Percentiles rank a stretch among this genome's conserved stretches.
Conservation (phyloP, 1,139 yeast species). For the Tardiomyces digboiensis region DNA sequence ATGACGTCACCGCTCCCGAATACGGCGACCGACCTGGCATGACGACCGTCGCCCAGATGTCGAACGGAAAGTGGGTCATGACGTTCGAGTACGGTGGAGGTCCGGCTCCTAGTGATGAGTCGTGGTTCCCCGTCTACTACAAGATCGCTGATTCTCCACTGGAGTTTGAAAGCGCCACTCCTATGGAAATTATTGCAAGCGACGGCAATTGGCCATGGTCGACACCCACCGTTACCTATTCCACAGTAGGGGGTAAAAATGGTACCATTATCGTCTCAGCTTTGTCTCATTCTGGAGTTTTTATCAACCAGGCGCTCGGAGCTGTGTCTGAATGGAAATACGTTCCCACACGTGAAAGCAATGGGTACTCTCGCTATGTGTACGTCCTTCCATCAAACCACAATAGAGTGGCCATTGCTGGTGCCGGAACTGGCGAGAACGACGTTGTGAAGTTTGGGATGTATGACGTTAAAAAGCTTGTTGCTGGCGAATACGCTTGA, state of each 20-base stretch:
- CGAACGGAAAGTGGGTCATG: neutral
- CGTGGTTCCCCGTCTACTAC: neutral
- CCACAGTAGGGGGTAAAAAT: neutral
- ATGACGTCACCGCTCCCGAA: neutral
- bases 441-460: neutral
- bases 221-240: neutral
- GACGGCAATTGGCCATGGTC: neutral
- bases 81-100: neutral
- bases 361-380: neutral
- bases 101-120: neutral
- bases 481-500: neutral
- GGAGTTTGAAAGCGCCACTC: neutral
- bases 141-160: neutral
- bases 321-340: neutral
- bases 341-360: neutral
- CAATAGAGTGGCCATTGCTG: neutral
- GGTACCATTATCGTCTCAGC: neutral
- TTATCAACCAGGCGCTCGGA: neutral
- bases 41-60: neutral
- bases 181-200: neutral
- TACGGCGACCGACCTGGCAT: neutral
- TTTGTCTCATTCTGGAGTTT: neutral
- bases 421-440: neutral
- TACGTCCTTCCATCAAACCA: neutral
- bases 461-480: neutral